Base-by-base conservation (phyloP, 495 filamentous ascomycete genomes). In the Viridothelium virens region DNA sequence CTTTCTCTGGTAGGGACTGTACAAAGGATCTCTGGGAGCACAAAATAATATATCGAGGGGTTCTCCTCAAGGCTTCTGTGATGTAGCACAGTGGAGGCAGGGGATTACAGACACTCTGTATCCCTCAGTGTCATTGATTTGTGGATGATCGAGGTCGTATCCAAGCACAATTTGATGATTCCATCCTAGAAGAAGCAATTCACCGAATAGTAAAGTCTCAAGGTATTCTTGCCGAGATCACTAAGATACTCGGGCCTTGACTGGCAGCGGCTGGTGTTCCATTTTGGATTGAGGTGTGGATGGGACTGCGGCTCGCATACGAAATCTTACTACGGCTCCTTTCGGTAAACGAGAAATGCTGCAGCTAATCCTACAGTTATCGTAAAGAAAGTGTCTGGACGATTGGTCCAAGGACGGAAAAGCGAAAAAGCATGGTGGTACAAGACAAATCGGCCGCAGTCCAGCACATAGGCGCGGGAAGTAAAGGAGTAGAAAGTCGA, bases 41-140 rank as follows among this genome's bases (percentile, higher is more conserved):
- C 53, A 36, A 59, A 31, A 34, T 33, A 34, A 34, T 9, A 36
- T 34, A 36, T 59, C 31, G 11, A 36, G 14, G 53, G n/a, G 7
- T 33, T 14, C 53, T 59, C 31, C 36, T 18, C 18, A 14, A 36
- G 10, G n/a, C 53, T 59, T 7, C 18, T 36, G 53, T 18, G 31
- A 36, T 59, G 53, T 59, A 59, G 53, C 53, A 59, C 53, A 9
- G 53, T 59, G 5, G 33, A 34, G 53, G 53, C 53, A 59, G 53
- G 53, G 53, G 53, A 59, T 59, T 59, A 36, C 31, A 9, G 31
- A 59, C 6, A 59, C 25, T 18, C 36, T 59, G 53, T 59, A 59
- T 59, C 31, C 53, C 53, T 7, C 18, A 36, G 31, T 59, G 14
- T 7, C 31, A 59, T 59, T 59, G 25, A 36, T n/a, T 3, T 34